Evolutionary conservation across 2,329 filamentous ascomycete genomes (phyloP), one percentile per base, ranked within the genome.

Genomic region (Neoascochyta sp.): DNA sequence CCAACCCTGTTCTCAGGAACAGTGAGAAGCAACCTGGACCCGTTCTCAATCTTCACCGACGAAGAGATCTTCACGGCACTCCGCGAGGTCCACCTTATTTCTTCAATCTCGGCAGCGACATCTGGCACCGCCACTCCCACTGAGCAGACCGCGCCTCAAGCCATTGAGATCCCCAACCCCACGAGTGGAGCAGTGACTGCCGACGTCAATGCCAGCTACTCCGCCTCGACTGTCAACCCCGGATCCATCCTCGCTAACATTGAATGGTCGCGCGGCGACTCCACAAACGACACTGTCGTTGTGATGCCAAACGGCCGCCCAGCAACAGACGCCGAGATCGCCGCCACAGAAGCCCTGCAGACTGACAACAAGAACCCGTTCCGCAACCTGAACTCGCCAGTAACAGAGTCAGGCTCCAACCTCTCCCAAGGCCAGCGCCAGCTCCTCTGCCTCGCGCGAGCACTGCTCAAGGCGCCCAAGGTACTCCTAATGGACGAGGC

Each of bases 401-500:
- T 98, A 21, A 79, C 85, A 1, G 92, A 96, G 59, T 95, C 89
- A 0, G 92, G 92, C 26, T 83, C 83, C 41, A 98, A 98, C 54
- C 74, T 98, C 8, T 96, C 90, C 0, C 92, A 98, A 64, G 92
- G 92, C 25, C 92, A 98, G 62, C 81, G 92, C 6, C 92, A 98
- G 64, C 81, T 98, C 7, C 72, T 98, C 33, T 98, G 92, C 58
- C 78, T 98, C 7, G 92, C 90, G 0, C 82, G 92, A 32, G 92
- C 92, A 0, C 78, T 98, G 47, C 81, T 98, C 42, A 95, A 94
- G 66, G 78, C 79, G 18, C 89, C 92, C 0, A 89, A 85, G 44
- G 88, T 98, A 2, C 72, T 98, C n/a, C 83, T 98, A 56, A 96
- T 98, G 92, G 92, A 98, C 63, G 92, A 98, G 69, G 92, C 92